Conservation (phyloP, 2,329 filamentous ascomycete genomes). For the Botrytis galanthina region DNA sequence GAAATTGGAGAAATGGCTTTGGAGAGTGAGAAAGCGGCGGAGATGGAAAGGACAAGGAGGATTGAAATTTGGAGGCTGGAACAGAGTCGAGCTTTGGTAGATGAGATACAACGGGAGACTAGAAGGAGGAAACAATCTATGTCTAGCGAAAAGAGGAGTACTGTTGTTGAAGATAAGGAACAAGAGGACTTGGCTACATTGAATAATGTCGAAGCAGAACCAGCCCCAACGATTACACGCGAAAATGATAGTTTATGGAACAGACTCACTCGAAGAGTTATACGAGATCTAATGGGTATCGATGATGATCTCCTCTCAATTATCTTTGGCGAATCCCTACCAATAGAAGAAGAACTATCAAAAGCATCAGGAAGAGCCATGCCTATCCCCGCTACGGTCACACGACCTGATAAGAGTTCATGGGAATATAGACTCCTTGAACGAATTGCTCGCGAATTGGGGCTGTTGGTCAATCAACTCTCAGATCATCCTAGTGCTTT, state of each 20-base stretch:
- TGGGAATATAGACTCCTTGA: slow-evolving; percentile 82
- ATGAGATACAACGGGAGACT: slow-evolving; percentile 88
- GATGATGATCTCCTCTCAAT: slow-evolving; percentile 82
- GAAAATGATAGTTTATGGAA: slow-evolving; percentile 72
- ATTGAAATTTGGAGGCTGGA: slow-evolving; percentile 93
- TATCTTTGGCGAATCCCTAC: slow-evolving; percentile 78
- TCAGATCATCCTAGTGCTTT: slow-evolving; percentile 88
- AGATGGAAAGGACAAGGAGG: slow-evolving; percentile 72
- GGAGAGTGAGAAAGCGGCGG: slow-evolving; percentile 56
- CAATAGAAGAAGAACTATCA: slow-evolving; percentile 44
- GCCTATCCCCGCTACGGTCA: slow-evolving; percentile 18
- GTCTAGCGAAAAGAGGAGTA: slow-evolving; percentile 45
- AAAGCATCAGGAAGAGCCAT: slow-evolving; percentile 30
- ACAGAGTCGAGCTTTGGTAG: slow-evolving; percentile 79
- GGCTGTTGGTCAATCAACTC: slow-evolving; percentile 76
- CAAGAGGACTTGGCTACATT: slow-evolving; percentile 38
- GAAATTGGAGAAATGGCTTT: slow-evolving; percentile 51
- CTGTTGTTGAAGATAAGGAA: slow-evolving; percentile 31
- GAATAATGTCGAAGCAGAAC: slow-evolving; percentile 31
- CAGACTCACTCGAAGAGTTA: slow-evolving; percentile 78
- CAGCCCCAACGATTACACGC: slow-evolving; percentile 40
- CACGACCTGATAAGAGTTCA: slow-evolving; percentile 42
- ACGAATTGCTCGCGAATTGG: slow-evolving; percentile 82
- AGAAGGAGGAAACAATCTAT: slow-evolving; percentile 64
- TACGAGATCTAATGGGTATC: slow-evolving; percentile 86